Evolutionary conservation across 2,329 filamentous ascomycete genomes (phyloP).

Genomic region (Cladophialophora yegresii): DNA sequence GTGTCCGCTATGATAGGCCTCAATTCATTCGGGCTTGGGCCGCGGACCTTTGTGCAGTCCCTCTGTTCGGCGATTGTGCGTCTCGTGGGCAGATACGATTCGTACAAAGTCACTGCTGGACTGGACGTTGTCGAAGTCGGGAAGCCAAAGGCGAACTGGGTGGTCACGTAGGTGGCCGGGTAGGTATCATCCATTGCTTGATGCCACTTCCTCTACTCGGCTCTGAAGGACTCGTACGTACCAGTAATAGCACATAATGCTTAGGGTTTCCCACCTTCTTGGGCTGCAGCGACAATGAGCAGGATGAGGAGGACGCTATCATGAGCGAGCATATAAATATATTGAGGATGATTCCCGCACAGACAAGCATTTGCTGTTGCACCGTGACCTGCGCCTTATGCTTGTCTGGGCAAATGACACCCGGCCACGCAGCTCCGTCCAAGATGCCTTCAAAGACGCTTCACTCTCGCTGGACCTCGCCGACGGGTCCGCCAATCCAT

Average conservation of each 20-base stretch:
- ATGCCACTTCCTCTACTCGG: background rate
- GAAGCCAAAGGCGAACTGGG: background rate
- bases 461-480: slow-evolving; percentile 1
- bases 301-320: background rate
- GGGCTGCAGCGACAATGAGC: background rate
- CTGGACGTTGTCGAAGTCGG: background rate
- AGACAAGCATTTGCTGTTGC: background rate
- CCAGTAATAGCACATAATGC: background rate
- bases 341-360: background rate
- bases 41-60: slow-evolving; percentile 1
- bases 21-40: background rate
- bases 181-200: background rate
- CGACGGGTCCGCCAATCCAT: slow-evolving; percentile 9
- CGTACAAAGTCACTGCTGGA: slow-evolving; percentile 1
- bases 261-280: background rate
- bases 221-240: background rate
- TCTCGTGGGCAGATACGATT: background rate
- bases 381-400: background rate
- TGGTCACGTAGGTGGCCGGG: background rate
- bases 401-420: slow-evolving; percentile 11
- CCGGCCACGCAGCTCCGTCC: slow-evolving; percentile 8
- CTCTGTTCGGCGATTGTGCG: slow-evolving; percentile 1
- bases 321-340: background rate
- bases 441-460: background rate
- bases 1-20: slow-evolving; percentile 1